Evolutionary conservation across 352 stramenopile genomes (phyloP), one percentile per base, ranked within the genome.

Genomic region (Globisporangium nodosum): DNA sequence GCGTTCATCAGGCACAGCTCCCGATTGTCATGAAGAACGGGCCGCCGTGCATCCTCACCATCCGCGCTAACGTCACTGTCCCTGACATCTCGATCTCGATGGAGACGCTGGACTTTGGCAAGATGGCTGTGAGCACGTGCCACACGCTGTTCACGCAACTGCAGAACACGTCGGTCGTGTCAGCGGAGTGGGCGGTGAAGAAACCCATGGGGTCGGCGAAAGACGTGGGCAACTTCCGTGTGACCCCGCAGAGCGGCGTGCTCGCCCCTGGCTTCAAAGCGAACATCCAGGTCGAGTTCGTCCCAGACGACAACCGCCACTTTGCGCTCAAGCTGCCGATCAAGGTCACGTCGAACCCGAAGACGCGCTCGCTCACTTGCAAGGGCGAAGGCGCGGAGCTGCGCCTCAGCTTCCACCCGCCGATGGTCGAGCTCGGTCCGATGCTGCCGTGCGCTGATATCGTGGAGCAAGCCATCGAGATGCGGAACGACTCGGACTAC

Each of bases 241-340:
- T 97, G 15, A 79, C 70, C 11, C 92, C 92, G 0, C 73, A 70
- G 37, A 81, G 61, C 37, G 94, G 94, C 0, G 66, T 81, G 3
- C 71, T 98, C 13, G 60, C 73, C 9, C 85, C 92, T 2, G 81
- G 82, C 5, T 76, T 81, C 30, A 88, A 87, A 61, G 71, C 70
- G 13, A 98, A 97, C 55, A 67, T 98, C 12, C 70, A 87, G 47
- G 77, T 98, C 20, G 87, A 97, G 55, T 98, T 97, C 65, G 54
- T 96, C 9, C 92, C 92, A 0, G 68, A 90, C 24, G 83, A 96
- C 31, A 81, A 73, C 1, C 85, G 87, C 9, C 71, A 82, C 6
- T 96, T 89, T 56, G 56, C 76, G 30, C 56, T 96, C 42, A 96
- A 96, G 48, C 60, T 98, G 4, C 87, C 88, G 21, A 80, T 98